Base-by-base conservation (phyloP, 2,329 filamentous ascomycete species). In the Aspergillus fumigatiaffinis region DNA sequence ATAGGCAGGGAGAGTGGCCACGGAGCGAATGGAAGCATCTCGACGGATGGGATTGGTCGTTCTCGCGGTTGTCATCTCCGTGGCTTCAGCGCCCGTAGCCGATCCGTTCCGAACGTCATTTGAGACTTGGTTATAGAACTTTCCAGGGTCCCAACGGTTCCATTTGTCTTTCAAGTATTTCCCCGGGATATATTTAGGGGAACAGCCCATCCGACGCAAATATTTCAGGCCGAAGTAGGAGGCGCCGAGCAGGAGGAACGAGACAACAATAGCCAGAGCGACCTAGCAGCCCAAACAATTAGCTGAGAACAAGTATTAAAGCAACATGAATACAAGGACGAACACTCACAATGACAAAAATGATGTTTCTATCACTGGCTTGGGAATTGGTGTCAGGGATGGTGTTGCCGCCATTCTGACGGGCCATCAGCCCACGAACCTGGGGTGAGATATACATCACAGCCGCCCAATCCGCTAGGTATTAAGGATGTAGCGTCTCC, bases 1-100 rank as follows among this genome's bases (percentile, higher is more conserved):
- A 73, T 99, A 99, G 0, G 90, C 84, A 0, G 94, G 94, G 2
- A 99, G 78, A 0, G 94, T 97, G 83, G 97, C 94, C 55, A 97
- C 87, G n/a, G 91, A 96, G 55, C 93, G 87, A 49, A 97, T 82
- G 8, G 91, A 95, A 1, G 90, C 92, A 66, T 93, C 89, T 32
- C 93, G 85, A 70, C 93, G 90, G 12, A 96, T 85, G 71, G 75
- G 58, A 20, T 60, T 58, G 49, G 63, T 66, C 38, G 56, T 60
- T 25, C 57, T 61, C 8, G 64, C 58, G 28, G 63, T 64, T 63
- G 62, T 64, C 64, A 68, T 71, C 53, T 70, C 71, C 54, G 64
- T 68, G 64, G 56, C 66, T 61, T 63, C 56, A 17, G 64, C 63
- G 55, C 68, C 69, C 12, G 69, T 59, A 14, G 68, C 70, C 56